Percentiles rank a stretch among this genome's conserved stretches.
Evolutionary conservation across 768 basidiomycete genomes (phyloP).

Genomic region (Hirschioporus abietinus): DNA sequence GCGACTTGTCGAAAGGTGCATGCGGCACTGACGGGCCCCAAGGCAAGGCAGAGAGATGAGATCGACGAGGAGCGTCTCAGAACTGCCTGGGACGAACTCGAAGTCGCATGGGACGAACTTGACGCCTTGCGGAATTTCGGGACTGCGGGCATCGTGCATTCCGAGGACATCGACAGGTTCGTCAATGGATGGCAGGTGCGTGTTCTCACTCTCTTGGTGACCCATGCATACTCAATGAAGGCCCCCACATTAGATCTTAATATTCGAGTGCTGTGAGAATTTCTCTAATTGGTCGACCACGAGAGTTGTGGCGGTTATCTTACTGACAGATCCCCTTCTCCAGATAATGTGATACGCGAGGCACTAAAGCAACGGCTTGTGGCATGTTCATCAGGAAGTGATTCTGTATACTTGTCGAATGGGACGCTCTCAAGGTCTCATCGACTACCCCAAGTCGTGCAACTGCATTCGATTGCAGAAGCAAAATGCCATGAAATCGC

Average conservation of each 20-base stretch:
- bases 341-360: conserved; percentile 85
- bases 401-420: conserved; percentile 14
- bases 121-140: conserved; percentile 50
- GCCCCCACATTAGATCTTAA: conserved; percentile 56
- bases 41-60: conserved; percentile 54
- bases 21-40: conserved; percentile 69
- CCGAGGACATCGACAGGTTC: conserved; percentile 59
- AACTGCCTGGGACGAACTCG: conserved; percentile 82
- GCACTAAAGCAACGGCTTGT: conserved; percentile 61
- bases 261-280: conserved; percentile 81
- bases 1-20: conserved; percentile 77
- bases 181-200: conserved; percentile 84
- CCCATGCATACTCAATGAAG: conserved; percentile 10
- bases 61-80: conserved; percentile 62
- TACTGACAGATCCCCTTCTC: conserved; percentile 1
- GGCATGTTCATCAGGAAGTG: conserved; percentile 17
- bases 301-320: conserved; percentile 11
- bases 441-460: conserved; percentile 19
- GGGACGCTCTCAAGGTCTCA: conserved; percentile 10
- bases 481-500: conserved; percentile 40
- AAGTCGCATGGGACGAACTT: conserved; percentile 80
- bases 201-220: conserved; percentile 13
- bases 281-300: conserved; percentile 7
- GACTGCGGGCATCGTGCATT: conserved; percentile 30
- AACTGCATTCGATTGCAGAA: conserved; percentile 38